Evolutionary conservation across 169 alveolate genomes (phyloP).

Genomic region (Babesia bigemina): DNA sequence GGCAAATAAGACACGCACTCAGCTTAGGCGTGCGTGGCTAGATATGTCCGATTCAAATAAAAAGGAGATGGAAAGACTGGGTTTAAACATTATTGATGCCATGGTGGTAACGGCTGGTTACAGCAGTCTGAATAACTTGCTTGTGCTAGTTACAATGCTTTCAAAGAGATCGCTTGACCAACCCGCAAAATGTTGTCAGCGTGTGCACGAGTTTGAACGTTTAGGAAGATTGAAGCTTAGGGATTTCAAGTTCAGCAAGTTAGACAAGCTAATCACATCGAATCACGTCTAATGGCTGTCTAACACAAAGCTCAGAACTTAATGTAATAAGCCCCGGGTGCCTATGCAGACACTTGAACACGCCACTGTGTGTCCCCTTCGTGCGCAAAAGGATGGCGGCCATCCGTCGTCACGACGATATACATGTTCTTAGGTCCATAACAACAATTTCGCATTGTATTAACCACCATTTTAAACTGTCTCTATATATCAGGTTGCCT

Average conservation of each 20-base stretch:
- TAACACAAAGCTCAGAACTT: no score
- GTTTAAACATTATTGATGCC: conserved; percentile 55
- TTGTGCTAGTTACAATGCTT: conserved; percentile 50
- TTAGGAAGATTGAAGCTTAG: conserved; percentile 46
- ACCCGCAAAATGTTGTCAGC: conserved; percentile 40
- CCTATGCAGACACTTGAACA: no score
- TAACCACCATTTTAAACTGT: no score
- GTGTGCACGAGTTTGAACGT: conserved; percentile 61
- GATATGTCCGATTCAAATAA: neutral
- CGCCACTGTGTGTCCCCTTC: no score
- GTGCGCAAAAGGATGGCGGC: neutral
- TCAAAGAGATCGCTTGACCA: conserved; percentile 33
- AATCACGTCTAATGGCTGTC: no score
- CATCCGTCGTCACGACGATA: neutral
- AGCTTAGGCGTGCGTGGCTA: conserved; percentile 36
- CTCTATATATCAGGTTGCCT: no score
- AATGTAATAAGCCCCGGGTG: no score
- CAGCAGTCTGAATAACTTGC: conserved; percentile 30
- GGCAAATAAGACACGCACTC: conserved; percentile 35
- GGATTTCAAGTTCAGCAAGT: conserved; percentile 33
- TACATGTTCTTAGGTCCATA: neutral
- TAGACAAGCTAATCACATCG: neutral
- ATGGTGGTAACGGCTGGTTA: conserved; percentile 68
- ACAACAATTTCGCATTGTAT: neutral
- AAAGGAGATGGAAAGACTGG: conserved; percentile 38